A percentile compares a stretch with the other conserved stretches of the same genome.
Evolutionary conservation across 176 grass and related monocot genomes (phyloP).

Genomic region (Oryza rufipogon): DNA sequence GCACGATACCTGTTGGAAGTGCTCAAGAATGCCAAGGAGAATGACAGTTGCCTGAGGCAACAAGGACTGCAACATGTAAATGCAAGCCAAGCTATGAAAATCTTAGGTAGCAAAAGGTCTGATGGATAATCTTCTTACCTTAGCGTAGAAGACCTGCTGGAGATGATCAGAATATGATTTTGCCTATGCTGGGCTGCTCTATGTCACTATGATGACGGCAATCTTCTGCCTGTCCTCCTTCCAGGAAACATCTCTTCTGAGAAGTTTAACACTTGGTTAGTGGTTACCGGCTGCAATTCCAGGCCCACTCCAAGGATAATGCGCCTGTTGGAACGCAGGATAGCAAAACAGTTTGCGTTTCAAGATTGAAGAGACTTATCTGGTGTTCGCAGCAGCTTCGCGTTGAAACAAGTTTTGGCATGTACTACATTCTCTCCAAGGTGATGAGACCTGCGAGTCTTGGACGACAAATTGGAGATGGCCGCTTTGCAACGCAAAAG

Average conservation of each 20-base stretch:
- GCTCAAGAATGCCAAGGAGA: constrained; percentile 43
- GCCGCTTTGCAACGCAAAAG: not conserved
- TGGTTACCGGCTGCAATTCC: not conserved
- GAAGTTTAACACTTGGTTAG: not conserved
- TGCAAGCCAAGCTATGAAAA: constrained; percentile 58
- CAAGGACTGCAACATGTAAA: constrained; percentile 71
- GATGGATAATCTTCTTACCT: constrained; percentile 15
- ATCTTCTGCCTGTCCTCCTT: not conserved
- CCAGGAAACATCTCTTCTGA: not conserved
- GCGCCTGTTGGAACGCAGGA: not conserved
- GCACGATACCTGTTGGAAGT: constrained; percentile 54
- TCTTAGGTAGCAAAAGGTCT: constrained; percentile 59
- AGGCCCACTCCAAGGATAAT: not conserved
- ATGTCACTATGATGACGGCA: not conserved
- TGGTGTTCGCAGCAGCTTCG: not conserved
- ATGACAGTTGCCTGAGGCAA: constrained; percentile 35
- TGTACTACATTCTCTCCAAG: not conserved
- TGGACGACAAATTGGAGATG: not conserved
- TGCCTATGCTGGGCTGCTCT: not conserved
- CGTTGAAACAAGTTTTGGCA: not conserved
- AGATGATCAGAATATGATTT: not conserved
- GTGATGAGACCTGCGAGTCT: not conserved
- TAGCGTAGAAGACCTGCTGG: not conserved
- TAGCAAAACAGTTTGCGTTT: constrained; percentile 4
- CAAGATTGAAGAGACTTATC: not conserved